Conservation (phyloP, 2,329 filamentous ascomycete species). For the Cucurbitaria berberidis region DNA sequence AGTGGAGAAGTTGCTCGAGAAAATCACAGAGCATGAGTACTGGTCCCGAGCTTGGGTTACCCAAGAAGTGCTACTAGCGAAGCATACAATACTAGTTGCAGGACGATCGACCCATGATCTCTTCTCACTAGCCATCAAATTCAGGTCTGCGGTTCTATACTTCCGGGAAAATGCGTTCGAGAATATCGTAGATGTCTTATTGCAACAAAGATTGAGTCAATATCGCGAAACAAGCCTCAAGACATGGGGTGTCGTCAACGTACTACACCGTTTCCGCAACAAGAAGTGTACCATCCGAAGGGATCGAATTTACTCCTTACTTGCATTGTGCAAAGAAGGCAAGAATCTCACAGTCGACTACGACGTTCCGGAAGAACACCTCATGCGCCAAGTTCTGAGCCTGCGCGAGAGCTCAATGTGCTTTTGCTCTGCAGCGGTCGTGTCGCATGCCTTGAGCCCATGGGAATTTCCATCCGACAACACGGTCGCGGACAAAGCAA, state of each 20-base stretch:
- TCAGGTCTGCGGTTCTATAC: not conserved
- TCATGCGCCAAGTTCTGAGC: conserved; percentile 2
- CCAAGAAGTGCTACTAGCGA: conserved; percentile 11
- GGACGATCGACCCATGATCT: not conserved
- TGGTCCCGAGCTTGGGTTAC: conserved; percentile 17
- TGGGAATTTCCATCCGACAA: not conserved
- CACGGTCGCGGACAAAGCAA: not conserved
- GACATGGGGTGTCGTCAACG: conserved; percentile 5
- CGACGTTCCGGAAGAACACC: not conserved
- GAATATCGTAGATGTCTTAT: conserved; percentile 3
- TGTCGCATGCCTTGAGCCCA: conserved; percentile 3
- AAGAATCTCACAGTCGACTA: conserved; percentile 4
- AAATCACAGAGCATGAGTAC: conserved; percentile 1
- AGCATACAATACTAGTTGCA: not conserved
- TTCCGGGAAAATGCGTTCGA: conserved; percentile 2
- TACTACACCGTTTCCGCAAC: conserved; percentile 8
- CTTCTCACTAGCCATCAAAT: not conserved
- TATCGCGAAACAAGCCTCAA: not conserved
- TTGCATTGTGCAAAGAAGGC: conserved; percentile 3
- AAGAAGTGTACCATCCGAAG: conserved; percentile 7
- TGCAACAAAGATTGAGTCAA: not conserved
- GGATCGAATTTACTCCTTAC: conserved; percentile 9
- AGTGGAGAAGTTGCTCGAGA: conserved; percentile 5
- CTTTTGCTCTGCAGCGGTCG: conserved; percentile 3
- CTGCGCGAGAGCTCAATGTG: conserved; percentile 2